Base-by-base conservation (phyloP, 1,284 basidiomycete genomes). In the Leccinum pachyderme region DNA sequence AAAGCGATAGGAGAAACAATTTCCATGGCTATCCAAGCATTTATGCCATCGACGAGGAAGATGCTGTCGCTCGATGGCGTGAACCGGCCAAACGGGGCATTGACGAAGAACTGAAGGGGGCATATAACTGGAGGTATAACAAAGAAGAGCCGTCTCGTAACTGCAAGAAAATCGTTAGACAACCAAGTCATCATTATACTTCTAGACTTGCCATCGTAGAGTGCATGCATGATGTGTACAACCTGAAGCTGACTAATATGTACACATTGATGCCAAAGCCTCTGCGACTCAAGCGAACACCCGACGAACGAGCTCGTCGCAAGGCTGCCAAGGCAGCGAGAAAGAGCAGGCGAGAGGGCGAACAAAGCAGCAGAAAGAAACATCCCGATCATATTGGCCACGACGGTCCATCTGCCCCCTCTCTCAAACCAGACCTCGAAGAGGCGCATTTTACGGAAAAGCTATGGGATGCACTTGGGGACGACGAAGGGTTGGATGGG, bases 11-110 rank as follows among this genome's bases (percentile, higher is more conserved):
- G 91, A 3, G 91, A 81, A n/a, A 89, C 78, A 43, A 91, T 74
- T 72, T 96, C 93, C 92, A 95, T 95, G 49, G 81, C 41, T 27
- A 93, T 87, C 92, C 93, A 95, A 31, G 87, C 77, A 61, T 75
- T 78, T 58, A 82, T 78, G 15, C 86, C 87, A 60, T 87, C 78
- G 7, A 89, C 62, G 22, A 82, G 70, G 46, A 84, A 73, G 50
- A 75, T 69, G 49, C 75, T 78, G 51, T 78, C 62, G 11, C 71
- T 59, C 29, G 75, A 68, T 0, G 79, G 80, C 0, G 83, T 67
- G 66, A 95, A 95, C 0, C 88, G 79, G 9, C 93, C 93, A 69
- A 93, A 93, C 0, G 87, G 87, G 2, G 87, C 88, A 59, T 89
- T 76, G 57, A 82, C 59, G 57, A 81, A 61, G 58, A 82, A 72